Percentiles rank a stretch among this genome's conserved stretches.
phyloP scores from a whole-genome alignment of 2,329 filamentous ascomycete genomes.

The Aspergillus novoparasiticus region DNA sequence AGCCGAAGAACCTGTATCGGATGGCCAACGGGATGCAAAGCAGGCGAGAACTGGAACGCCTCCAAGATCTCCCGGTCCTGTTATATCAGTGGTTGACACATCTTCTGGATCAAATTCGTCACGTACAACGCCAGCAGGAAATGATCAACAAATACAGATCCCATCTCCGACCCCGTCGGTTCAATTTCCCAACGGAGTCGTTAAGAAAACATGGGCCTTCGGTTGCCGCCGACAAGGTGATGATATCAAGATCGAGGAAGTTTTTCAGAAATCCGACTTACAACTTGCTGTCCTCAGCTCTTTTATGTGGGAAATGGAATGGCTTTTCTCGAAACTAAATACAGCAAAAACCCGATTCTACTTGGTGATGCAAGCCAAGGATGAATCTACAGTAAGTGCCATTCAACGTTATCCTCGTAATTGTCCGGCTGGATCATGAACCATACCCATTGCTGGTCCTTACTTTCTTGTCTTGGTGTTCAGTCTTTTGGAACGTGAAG shows the following conservation, averaged over 20 bases:
- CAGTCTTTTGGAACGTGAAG: background rate
- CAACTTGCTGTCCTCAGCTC: constrained; percentile 81
- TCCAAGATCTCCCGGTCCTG: background rate
- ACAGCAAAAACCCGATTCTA: constrained; percentile 62
- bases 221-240: constrained; percentile 63
- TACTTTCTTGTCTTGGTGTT: background rate
- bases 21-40: constrained; percentile 27
- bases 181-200: constrained; percentile 61
- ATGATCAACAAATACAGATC: background rate
- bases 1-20: constrained; percentile 41
- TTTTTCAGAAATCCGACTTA: constrained; percentile 72
- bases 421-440: background rate
- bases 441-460: background rate
- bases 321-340: constrained; percentile 74
- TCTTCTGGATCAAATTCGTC: background rate
- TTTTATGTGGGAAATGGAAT: constrained; percentile 82
- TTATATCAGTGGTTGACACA: background rate
- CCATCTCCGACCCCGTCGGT: constrained; percentile 27
- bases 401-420: too few species aligned
- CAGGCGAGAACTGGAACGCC: constrained; percentile 19
- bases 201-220: constrained; percentile 80
- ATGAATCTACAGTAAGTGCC: constrained; percentile 45
- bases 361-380: constrained; percentile 63
- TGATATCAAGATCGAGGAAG: constrained; percentile 86
- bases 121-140: background rate